phyloP scores from a whole-genome alignment of 2,329 filamentous ascomycete species.

The Tolypocladium guangdongense region DNA sequence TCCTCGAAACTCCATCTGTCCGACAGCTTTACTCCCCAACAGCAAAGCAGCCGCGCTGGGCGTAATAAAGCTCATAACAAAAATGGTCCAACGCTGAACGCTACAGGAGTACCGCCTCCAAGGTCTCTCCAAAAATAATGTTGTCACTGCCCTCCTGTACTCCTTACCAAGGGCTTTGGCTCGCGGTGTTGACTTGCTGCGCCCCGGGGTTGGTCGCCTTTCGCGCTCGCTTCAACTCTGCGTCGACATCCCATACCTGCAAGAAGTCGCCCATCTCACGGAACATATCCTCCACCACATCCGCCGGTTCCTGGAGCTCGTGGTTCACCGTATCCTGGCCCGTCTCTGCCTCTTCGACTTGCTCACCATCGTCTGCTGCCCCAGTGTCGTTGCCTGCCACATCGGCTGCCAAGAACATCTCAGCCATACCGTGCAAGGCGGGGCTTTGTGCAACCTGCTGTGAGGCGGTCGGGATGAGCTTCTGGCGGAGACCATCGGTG shows the following conservation, averaged over 20 bases:
- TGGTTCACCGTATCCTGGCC: slow-evolving; percentile 1
- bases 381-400: slow-evolving; percentile 2
- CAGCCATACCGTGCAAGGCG: slow-evolving; percentile 14
- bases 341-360: not conserved
- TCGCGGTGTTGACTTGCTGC: slow-evolving; percentile 1
- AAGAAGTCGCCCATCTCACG: slow-evolving; percentile 24
- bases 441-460: slow-evolving; percentile 19
- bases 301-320: slow-evolving; percentile 19
- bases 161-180: slow-evolving; percentile 16
- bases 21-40: not conserved
- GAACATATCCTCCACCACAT: slow-evolving; percentile 26
- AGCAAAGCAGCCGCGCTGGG: not conserved
- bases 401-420: slow-evolving; percentile 14
- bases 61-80: not conserved
- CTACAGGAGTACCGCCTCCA: too few relatives aligned
- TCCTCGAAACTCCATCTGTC: not conserved
- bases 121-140: not conserved
- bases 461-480: slow-evolving; percentile 30
- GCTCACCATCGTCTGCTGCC: not conserved
- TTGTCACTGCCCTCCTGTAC: not conserved
- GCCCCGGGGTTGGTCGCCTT: slow-evolving; percentile 6
- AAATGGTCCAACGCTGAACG: not conserved
- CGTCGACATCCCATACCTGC: slow-evolving; percentile 22
- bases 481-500: slow-evolving; percentile 16
- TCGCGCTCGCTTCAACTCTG: slow-evolving; percentile 21